phyloP scores from a whole-genome alignment of 257 asterid species.

The Nicotiana knightiana region DNA sequence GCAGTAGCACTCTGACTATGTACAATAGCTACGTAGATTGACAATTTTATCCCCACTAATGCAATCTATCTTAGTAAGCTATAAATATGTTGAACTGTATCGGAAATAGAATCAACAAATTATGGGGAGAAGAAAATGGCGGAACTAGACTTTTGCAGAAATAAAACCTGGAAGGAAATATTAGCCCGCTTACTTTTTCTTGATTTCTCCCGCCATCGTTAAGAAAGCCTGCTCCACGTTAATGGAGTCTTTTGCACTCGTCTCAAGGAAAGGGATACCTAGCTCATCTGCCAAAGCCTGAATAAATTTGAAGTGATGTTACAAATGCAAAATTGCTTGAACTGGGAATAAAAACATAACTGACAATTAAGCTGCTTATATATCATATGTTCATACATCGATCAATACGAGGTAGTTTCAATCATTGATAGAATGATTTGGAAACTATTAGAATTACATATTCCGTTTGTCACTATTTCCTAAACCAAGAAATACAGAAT shows the following conservation, averaged over 20 bases:
- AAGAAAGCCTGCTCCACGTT: constrained; percentile 99
- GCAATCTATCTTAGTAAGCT: not conserved
- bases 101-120: not conserved
- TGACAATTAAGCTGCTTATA: not conserved
- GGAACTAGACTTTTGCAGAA: not conserved
- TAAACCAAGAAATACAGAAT: not conserved
- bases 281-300: constrained; percentile 96
- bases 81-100: not conserved
- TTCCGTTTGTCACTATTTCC: not conserved
- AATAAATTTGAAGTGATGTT: constrained; percentile 1
- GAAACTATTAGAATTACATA: not conserved
- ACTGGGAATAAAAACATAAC: not conserved
- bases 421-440: not conserved
- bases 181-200: constrained; percentile 62
- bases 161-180: not conserved
- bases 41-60: not conserved
- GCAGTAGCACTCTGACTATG: not conserved
- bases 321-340: not conserved
- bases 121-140: not conserved
- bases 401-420: not conserved
- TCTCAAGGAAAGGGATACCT: constrained; percentile 96
- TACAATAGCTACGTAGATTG: not conserved
- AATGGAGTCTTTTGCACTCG: constrained; percentile 90
- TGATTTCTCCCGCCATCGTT: constrained; percentile 94
- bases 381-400: not conserved